A percentile compares a stretch with the other conserved stretches of the same genome.
These are phyloP conservation scores for Auricularia auricula-judae DNA, from an alignment of 768 basidiomycete genomes.

Conservation along the genomic window DNA sequence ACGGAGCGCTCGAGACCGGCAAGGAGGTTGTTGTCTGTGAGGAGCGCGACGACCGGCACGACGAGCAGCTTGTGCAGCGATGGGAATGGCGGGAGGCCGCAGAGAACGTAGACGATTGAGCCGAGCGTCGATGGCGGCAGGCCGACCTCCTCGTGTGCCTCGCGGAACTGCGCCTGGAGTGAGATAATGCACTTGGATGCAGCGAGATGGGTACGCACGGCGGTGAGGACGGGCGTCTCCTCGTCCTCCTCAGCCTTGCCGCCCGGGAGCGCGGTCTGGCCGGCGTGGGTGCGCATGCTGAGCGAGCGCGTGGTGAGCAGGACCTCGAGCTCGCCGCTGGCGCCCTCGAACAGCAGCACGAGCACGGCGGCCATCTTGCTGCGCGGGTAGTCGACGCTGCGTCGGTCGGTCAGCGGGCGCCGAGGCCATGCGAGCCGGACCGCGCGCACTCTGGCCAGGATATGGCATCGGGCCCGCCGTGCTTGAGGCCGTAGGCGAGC, in stretches of 20 bases:
- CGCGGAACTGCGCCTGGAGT: slow-evolving; percentile 44
- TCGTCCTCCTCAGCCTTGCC: slow-evolving; percentile 68
- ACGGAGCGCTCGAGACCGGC: slow-evolving; percentile 40
- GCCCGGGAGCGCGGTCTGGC: slow-evolving; percentile 75
- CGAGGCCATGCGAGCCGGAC: too few species aligned
- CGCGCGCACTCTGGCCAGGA: background rate
- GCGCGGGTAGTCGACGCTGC: slow-evolving; percentile 14
- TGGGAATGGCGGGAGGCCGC: slow-evolving; percentile 44
- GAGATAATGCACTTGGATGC: too few species aligned
- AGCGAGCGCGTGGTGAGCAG: slow-evolving; percentile 82
- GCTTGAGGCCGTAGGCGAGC: background rate
- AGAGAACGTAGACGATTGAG: slow-evolving; percentile 51
- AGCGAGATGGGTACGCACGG: slow-evolving; percentile 38
- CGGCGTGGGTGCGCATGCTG: slow-evolving; percentile 59
- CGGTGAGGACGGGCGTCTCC: slow-evolving; percentile 50
- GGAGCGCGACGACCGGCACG: slow-evolving; percentile 65
- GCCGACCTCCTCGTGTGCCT: slow-evolving; percentile 78
- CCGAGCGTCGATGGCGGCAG: slow-evolving; percentile 44
- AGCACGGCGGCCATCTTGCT: slow-evolving; percentile 64
- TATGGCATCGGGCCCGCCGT: background rate
- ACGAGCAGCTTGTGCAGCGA: slow-evolving; percentile 62
- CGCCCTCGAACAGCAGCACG: slow-evolving; percentile 66
- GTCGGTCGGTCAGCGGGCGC: background rate
- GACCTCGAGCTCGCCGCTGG: slow-evolving; percentile 49
- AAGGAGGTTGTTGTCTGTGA: slow-evolving; percentile 45